Evolutionary conservation across 129 eudicot species (phyloP).

Genomic region (Flaveria robusta): DNA sequence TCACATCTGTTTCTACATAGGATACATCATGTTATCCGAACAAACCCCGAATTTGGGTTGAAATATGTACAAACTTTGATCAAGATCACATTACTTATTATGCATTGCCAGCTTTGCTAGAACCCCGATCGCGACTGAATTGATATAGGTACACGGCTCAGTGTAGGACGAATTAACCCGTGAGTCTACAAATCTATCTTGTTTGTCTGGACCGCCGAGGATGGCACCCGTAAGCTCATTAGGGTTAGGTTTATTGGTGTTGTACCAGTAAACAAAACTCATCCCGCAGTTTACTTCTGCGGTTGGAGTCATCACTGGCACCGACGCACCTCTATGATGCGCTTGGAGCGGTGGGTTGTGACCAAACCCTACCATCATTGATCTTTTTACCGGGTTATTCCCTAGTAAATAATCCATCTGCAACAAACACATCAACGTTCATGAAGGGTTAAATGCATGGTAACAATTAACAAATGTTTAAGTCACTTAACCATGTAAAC

Average conservation of each 20-base stretch:
- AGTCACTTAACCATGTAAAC: neutral
- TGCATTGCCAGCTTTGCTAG: constrained; percentile 68
- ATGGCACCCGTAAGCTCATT: constrained; percentile 94
- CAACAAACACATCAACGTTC: neutral
- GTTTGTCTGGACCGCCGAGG: constrained; percentile 75
- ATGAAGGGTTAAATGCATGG: neutral
- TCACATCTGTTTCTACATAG: neutral
- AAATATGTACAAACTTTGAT: constrained; percentile 3
- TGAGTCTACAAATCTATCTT: constrained; percentile 54
- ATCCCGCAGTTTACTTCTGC: constrained; percentile 48
- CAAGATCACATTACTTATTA: constrained; percentile 25
- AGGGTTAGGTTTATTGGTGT: constrained; percentile 56
- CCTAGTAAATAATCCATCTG: constrained; percentile 91
- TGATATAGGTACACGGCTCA: constrained; percentile 76
- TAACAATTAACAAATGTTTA: neutral
- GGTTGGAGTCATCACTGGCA: constrained; percentile 38
- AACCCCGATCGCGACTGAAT: constrained; percentile 70
- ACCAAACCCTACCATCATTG: constrained; percentile 94
- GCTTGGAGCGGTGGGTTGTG: constrained; percentile 66
- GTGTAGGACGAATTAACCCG: constrained; percentile 54
- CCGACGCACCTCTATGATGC: constrained; percentile 93
- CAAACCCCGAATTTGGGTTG: constrained; percentile 4
- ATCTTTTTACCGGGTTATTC: constrained; percentile 58
- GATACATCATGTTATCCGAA: neutral
- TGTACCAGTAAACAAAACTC: constrained; percentile 61